phyloP scores from a whole-genome alignment of 495 filamentous ascomycete species.

The Sordaria brevicollis region DNA sequence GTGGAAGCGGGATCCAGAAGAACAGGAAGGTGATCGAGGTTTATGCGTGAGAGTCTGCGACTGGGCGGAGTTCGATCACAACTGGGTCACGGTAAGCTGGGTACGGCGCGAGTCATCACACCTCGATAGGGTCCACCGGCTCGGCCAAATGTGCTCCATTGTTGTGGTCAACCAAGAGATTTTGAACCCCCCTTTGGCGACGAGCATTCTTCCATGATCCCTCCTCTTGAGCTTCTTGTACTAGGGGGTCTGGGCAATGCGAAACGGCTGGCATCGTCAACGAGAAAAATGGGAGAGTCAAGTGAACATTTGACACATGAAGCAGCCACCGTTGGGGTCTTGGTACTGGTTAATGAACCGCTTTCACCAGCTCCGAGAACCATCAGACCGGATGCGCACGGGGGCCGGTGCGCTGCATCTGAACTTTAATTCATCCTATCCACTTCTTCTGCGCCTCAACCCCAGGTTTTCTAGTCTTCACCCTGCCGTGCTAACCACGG shows the following conservation, averaged over 20 bases:
- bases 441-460: not conserved
- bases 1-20: not conserved
- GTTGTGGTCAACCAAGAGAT: not conserved
- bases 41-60: not conserved
- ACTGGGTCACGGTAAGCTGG: not conserved
- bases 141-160: not conserved
- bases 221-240: not conserved
- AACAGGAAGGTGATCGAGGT: not conserved
- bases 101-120: not conserved
- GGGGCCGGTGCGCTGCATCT: not conserved
- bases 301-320: not conserved
- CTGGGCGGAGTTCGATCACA: not conserved
- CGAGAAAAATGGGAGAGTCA: not conserved
- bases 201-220: not conserved
- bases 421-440: not conserved
- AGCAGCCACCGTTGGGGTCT: not conserved
- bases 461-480: not conserved
- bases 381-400: not conserved
- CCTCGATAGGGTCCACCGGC: not conserved
- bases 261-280: not conserved
- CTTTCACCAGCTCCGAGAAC: not conserved
- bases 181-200: not conserved
- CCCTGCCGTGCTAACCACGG: not conserved
- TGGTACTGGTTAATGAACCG: not conserved
- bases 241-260: not conserved